phyloP scores from a whole-genome alignment of 1,284 basidiomycete species.

The Cryptococcus sp. region DNA sequence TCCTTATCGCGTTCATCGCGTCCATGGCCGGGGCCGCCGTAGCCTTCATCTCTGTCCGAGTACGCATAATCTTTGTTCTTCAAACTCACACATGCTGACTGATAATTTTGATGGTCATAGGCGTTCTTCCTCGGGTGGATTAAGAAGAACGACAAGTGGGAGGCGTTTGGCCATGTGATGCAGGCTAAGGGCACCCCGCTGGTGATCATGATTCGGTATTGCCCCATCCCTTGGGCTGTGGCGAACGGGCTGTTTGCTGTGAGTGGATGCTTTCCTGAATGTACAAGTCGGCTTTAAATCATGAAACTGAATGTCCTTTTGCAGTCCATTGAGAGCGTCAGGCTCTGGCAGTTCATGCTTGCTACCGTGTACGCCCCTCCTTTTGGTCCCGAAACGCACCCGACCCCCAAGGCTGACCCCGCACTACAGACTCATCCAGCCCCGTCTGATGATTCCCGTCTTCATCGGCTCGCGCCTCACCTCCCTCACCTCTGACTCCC shows the following conservation, averaged over 20 bases:
- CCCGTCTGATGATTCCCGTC: slow-evolving; percentile 44
- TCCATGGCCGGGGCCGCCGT: slow-evolving; percentile 38
- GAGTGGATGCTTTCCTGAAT: slow-evolving; percentile 14
- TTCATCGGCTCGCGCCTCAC: slow-evolving; percentile 49
- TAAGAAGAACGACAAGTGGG: slow-evolving; percentile 44
- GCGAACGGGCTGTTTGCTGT: slow-evolving; percentile 50
- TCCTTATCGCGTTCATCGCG: slow-evolving; percentile 34
- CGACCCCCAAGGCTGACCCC: background rate
- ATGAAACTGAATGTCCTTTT: background rate
- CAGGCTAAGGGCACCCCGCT: slow-evolving; percentile 44
- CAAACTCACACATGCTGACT: background rate
- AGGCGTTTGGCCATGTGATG: slow-evolving; percentile 49
- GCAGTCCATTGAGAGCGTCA: slow-evolving; percentile 47
- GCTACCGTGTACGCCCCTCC: slow-evolving; percentile 38
- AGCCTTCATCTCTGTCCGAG: slow-evolving; percentile 45
- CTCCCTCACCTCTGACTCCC: slow-evolving; percentile 34
- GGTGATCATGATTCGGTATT: slow-evolving; percentile 50
- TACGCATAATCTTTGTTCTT: slow-evolving; percentile 15
- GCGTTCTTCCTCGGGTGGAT: slow-evolving; percentile 47
- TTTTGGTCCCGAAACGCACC: background rate
- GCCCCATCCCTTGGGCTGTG: slow-evolving; percentile 48
- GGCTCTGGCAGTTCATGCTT: slow-evolving; percentile 46
- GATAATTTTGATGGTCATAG: slow-evolving; percentile 15
- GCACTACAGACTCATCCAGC: slow-evolving; percentile 30
- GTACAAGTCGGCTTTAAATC: background rate